Evolutionary conservation across 164 flowering plant genomes (phyloP).

Genomic region (Sextonia rubra): DNA sequence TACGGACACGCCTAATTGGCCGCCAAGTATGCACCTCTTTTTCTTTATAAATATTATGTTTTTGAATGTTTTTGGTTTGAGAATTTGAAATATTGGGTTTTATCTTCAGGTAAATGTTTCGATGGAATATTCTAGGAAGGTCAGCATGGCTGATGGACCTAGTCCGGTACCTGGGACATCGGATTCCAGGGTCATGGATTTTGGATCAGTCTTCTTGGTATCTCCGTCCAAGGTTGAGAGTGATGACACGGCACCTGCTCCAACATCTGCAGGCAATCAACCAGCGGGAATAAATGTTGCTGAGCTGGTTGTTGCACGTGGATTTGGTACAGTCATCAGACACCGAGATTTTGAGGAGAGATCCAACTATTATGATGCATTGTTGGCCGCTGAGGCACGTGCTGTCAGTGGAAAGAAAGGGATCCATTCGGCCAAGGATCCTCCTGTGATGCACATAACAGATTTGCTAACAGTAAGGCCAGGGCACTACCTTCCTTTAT

Average conservation of each 20-base stretch:
- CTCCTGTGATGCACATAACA: constrained; percentile 82
- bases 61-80: background rate
- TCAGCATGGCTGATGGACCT: constrained; percentile 55
- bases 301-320: constrained; percentile 77
- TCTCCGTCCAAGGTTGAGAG: constrained; percentile 55
- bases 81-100: background rate
- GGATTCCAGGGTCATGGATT: constrained; percentile 92
- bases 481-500: background rate
- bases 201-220: constrained; percentile 82
- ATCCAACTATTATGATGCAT: constrained; percentile 87
- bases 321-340: constrained; percentile 74
- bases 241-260: constrained; percentile 41
- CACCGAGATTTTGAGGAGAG: constrained; percentile 98
- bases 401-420: constrained; percentile 83
- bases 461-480: constrained; percentile 65
- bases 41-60: too few relatives aligned
- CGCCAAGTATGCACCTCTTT: constrained; percentile 47
- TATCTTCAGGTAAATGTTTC: constrained; percentile 67
- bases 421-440: constrained; percentile 72
- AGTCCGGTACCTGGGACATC: constrained; percentile 31
- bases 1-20: constrained; percentile 81
- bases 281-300: constrained; percentile 65
- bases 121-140: constrained; percentile 95
- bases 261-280: constrained; percentile 41
- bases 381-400: constrained; percentile 87